phyloP scores from a whole-genome alignment of 2,329 filamentous ascomycete genomes.

The Ilyonectria mors-panacis region DNA sequence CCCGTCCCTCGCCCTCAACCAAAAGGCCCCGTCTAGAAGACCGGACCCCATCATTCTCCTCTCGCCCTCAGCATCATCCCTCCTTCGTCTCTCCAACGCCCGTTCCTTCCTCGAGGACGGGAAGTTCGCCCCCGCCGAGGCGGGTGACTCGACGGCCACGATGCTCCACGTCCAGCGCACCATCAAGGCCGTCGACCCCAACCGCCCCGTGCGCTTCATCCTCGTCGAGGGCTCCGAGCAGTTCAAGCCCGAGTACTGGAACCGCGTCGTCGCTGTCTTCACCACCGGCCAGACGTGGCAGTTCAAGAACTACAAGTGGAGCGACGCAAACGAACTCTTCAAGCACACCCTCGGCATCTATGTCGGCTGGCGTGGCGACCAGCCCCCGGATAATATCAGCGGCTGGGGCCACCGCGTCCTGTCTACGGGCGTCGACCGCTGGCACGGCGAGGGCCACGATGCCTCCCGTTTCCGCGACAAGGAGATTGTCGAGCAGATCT shows the following conservation, averaged over 20 bases:
- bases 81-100: constrained; percentile 95
- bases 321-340: constrained; percentile 89
- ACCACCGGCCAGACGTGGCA: constrained; percentile 99
- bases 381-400: constrained; percentile 81
- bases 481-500: constrained; percentile 93
- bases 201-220: constrained; percentile 89
- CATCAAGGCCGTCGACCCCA: constrained; percentile 79
- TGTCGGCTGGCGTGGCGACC: constrained; percentile 91
- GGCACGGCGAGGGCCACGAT: constrained; percentile 71
- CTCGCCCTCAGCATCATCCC: constrained; percentile 93
- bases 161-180: constrained; percentile 89
- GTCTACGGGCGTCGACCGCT: constrained; percentile 87
- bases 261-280: constrained; percentile 94
- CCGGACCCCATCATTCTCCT: constrained; percentile 94
- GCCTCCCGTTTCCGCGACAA: constrained; percentile 84
- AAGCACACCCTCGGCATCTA: constrained; percentile 89
- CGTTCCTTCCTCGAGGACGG: constrained; percentile 93
- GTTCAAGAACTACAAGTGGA: constrained; percentile 99
- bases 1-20: constrained; percentile 67
- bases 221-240: constrained; percentile 93
- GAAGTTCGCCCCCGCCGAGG: constrained; percentile 83
- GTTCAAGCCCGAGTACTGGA: constrained; percentile 99
- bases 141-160: constrained; percentile 77
- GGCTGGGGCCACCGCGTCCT: constrained; percentile 90
- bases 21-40: constrained; percentile 64